Evolutionary conservation across 257 asterid genomes (phyloP), one percentile per base, ranked within the genome.

Genomic region (Fraxinus anomala): DNA sequence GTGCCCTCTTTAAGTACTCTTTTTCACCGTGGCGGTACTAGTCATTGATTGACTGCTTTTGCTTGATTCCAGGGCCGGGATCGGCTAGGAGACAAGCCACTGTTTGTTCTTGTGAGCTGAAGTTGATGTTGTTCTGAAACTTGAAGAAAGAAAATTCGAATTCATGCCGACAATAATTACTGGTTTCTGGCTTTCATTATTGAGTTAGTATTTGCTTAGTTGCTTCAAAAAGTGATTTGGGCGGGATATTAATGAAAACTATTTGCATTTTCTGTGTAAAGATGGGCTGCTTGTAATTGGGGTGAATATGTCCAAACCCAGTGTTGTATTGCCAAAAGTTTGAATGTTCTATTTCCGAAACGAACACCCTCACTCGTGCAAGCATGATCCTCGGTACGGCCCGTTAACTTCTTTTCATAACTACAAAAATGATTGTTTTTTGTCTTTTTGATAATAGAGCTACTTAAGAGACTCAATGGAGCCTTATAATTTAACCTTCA

Each of bases 21-120:
- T 30, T 66, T 74, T 54, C 47, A 1, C 13, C 14, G 33, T 21
- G 28, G 42, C 1, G 36, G 17, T 12, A 19, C 9, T 30, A 51
- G 40, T 73, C 1, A 68, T 26, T 79, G 63, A 51, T 72, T 81
- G 80, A 59, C 72, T 54, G 47, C 2, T 70, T 80, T 71, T 24
- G 39, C 44, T 73, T 78, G 17, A 21, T 33, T 61, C 37, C 88
- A 92, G 98, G 98, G 98, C 12, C 96, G 97, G n/a, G 92, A 81
- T 66, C 87, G 80, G 81, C 44, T 93, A 79, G 97, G 92, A 72
- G 91, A 83, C 83, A 92, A 85, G 68, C 82, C 93, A 14, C 72
- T 93, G 82, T 93, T 90, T 89, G 94, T 93, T 83, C 96, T 93
- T 69, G 90, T 93, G 82, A 89, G 80, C 91, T 88, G 54, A 80